Percentiles rank a stretch among this genome's conserved stretches.
Evolutionary conservation across 1,139 yeast genomes (phyloP).

Genomic region (Martiniozyma asiatica): DNA sequence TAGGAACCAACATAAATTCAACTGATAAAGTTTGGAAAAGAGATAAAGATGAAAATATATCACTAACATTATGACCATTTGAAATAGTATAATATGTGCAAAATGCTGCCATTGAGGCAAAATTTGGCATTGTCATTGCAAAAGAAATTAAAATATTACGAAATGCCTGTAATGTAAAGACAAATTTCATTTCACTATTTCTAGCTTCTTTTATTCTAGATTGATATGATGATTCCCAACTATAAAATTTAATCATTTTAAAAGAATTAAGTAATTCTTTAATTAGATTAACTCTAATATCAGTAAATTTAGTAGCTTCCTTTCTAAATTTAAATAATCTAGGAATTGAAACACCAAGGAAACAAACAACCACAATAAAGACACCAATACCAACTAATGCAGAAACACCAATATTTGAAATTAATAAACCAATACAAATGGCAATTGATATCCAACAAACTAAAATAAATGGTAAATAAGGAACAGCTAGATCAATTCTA

Average conservation of each 20-base stretch:
- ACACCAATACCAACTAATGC: constrained; percentile 59
- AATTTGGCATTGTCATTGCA: constrained; percentile 31
- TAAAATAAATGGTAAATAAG: constrained; percentile 59
- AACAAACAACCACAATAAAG: constrained; percentile 26
- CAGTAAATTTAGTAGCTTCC: constrained; percentile 34
- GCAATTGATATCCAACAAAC: constrained; percentile 48
- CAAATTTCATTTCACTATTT: constrained; percentile 28
- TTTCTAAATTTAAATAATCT: constrained; percentile 32
- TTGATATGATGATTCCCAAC: constrained; percentile 40
- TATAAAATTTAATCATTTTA: constrained; percentile 35
- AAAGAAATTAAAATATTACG: constrained; percentile 31
- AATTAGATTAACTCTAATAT: constrained; percentile 29
- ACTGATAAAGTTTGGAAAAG: constrained; percentile 51
- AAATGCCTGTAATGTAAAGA: constrained; percentile 30
- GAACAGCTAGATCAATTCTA: constrained; percentile 62
- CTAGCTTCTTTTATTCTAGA: constrained; percentile 28
- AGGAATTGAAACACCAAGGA: constrained; percentile 25
- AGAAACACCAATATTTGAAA: constrained; percentile 59
- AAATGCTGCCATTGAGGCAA: constrained; percentile 49
- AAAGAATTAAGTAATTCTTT: constrained; percentile 35
- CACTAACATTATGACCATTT: constrained; percentile 47
- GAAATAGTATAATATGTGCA: constrained; percentile 48
- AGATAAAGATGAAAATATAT: constrained; percentile 70
- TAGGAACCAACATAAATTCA: constrained; percentile 52
- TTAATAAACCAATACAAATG: constrained; percentile 49